A percentile compares a stretch with the other conserved stretches of the same genome.
These are phyloP conservation scores for Astrocystis sublimbata DNA, from an alignment of 495 filamentous ascomycete species.

Conservation along the genomic window DNA sequence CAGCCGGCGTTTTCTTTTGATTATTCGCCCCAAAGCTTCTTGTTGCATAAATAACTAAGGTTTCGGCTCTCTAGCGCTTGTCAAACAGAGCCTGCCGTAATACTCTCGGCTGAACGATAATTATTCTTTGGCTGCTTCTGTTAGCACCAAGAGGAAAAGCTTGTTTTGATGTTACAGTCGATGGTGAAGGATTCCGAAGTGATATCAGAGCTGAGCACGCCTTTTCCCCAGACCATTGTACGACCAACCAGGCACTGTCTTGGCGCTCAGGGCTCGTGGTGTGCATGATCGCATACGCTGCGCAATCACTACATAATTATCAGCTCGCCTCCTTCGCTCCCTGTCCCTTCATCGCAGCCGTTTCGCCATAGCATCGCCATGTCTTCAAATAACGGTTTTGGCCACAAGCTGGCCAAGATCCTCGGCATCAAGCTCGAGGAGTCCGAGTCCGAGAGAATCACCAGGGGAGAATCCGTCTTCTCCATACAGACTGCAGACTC, in stretches of 20 bases:
- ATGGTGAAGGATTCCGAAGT: background rate
- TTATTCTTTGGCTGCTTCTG: background rate
- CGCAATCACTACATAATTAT: slow-evolving; percentile 10
- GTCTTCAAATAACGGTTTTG: slow-evolving; percentile 46
- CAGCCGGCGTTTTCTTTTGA: background rate
- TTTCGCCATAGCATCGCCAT: slow-evolving; percentile 17
- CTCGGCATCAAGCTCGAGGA: slow-evolving; percentile 84
- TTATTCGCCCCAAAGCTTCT: background rate
- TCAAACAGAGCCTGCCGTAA: background rate
- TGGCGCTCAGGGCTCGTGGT: slow-evolving; percentile 6
- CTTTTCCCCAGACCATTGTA: background rate
- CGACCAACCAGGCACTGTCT: slow-evolving; percentile 13
- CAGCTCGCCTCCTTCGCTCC: background rate
- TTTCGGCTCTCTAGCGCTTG: background rate
- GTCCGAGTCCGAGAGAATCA: slow-evolving; percentile 56
- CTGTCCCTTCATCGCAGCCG: background rate
- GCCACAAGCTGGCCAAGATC: slow-evolving; percentile 73
- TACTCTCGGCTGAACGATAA: background rate
- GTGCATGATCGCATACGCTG: slow-evolving; percentile 1
- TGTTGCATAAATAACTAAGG: background rate
- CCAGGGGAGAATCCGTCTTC: slow-evolving; percentile 75
- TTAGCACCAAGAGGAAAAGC: background rate
- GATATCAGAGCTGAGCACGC: slow-evolving; percentile 10
- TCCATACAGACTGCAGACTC: slow-evolving; percentile 74
- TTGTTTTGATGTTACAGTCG: slow-evolving; percentile 6